phyloP scores from a whole-genome alignment of 257 asterid species.

The Ehretia macrophylla region DNA sequence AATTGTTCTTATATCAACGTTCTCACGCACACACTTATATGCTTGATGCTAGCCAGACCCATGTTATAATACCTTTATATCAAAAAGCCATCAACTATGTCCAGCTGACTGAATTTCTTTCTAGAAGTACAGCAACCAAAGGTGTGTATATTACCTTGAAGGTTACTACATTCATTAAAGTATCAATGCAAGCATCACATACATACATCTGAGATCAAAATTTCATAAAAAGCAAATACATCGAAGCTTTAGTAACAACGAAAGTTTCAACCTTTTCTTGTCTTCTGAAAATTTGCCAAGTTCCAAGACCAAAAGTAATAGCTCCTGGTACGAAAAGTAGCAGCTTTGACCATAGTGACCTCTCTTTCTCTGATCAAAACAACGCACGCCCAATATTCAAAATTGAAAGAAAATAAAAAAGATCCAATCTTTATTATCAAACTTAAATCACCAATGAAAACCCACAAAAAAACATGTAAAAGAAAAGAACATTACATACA shows the following conservation, averaged over 20 bases:
- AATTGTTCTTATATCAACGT: no score
- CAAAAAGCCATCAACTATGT: background rate
- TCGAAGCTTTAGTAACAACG: background rate
- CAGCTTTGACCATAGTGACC: conserved; percentile 78
- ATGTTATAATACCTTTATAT: background rate
- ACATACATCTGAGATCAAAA: background rate
- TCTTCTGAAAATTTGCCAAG: conserved; percentile 93
- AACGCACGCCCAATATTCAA: conserved; percentile 8
- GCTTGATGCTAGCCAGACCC: background rate
- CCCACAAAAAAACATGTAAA: background rate
- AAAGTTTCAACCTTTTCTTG: conserved; percentile 63
- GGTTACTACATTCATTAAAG: no score
- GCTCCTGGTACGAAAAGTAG: conserved; percentile 88
- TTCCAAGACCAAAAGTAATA: conserved; percentile 87
- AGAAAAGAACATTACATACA: background rate
- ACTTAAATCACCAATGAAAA: background rate
- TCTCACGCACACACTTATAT: no score
- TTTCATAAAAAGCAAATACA: background rate
- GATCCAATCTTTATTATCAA: conserved; percentile 1
- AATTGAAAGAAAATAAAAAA: conserved; percentile 12
- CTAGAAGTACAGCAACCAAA: background rate
- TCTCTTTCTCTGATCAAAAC: conserved; percentile 43
- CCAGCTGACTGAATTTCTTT: conserved; percentile 1
- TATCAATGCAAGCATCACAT: background rate
- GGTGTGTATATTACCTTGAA: no score